phyloP scores from a whole-genome alignment of 1,284 basidiomycete species.

The Malassezia globosa region DNA sequence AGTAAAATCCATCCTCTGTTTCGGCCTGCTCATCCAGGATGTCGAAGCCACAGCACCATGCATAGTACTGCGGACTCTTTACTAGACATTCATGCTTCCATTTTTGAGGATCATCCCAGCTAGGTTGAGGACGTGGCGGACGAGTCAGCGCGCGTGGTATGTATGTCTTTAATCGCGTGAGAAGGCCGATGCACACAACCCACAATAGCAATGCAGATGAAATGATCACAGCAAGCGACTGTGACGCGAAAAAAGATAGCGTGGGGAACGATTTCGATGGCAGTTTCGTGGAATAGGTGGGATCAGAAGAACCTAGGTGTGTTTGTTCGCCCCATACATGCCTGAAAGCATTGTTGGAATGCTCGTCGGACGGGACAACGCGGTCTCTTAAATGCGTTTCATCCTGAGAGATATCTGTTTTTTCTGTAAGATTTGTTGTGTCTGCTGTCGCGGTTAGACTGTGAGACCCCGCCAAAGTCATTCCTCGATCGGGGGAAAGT shows the following conservation, averaged over 20 bases:
- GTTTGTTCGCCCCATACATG: too few relatives aligned
- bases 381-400: too few relatives aligned
- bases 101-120: constrained; percentile 53
- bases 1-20: constrained; percentile 55
- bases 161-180: constrained; percentile 22
- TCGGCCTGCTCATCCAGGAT: constrained; percentile 55
- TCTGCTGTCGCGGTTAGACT: too few relatives aligned
- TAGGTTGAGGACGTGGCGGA: constrained; percentile 6
- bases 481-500: too few relatives aligned
- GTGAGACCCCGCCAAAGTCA: too few relatives aligned
- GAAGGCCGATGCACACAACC: constrained; percentile 48
- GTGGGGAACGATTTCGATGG: too few relatives aligned
- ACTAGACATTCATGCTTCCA: constrained; percentile 51
- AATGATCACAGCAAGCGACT: constrained; percentile 50
- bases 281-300: too few relatives aligned
- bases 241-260: constrained; percentile 50
- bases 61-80: constrained; percentile 56
- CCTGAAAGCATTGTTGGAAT: too few relatives aligned
- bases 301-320: too few relatives aligned
- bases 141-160: constrained; percentile 19
- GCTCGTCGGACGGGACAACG: too few relatives aligned
- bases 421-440: too few relatives aligned
- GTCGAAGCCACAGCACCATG: constrained; percentile 53
- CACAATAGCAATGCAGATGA: constrained; percentile 52
- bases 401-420: too few relatives aligned